phyloP scores from a whole-genome alignment of 352 stramenopile genomes.

The Phytophthora fragariaefolia region DNA sequence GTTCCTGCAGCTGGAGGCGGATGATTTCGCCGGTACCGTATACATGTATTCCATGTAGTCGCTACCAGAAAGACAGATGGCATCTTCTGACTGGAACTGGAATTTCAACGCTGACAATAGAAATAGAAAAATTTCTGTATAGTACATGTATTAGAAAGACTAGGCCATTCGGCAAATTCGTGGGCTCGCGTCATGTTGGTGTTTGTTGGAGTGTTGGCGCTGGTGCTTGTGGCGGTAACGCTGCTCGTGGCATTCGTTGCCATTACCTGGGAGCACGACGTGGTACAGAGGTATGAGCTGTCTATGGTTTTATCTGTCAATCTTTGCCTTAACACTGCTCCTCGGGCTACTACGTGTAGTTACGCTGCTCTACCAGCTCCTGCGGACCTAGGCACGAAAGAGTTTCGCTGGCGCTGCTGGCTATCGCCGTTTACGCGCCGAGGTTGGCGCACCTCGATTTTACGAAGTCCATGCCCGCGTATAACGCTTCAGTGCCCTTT shows the following conservation, averaged over 20 bases:
- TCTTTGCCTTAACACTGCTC: neutral
- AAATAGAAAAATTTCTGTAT: no score
- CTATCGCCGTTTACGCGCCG: constrained; percentile 64
- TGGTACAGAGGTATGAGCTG: constrained; percentile 56
- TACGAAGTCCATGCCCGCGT: constrained; percentile 68
- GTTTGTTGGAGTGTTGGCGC: constrained; percentile 42
- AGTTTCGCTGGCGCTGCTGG: constrained; percentile 82
- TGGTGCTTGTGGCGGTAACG: constrained; percentile 61
- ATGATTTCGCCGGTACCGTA: no score
- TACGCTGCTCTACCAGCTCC: constrained; percentile 70
- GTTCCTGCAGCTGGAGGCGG: no score
- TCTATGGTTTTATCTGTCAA: neutral
- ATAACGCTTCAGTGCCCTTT: constrained; percentile 83
- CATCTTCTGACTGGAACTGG: no score
- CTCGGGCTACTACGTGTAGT: constrained; percentile 29
- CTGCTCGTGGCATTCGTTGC: constrained; percentile 71
- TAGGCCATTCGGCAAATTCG: no score
- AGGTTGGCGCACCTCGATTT: constrained; percentile 59
- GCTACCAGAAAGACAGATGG: no score
- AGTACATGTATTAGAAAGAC: no score
- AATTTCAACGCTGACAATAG: no score
- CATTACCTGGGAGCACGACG: constrained; percentile 82
- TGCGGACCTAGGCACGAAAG: constrained; percentile 74
- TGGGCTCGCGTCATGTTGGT: no score
- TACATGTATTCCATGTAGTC: no score